phyloP scores from a whole-genome alignment of 2,329 filamentous ascomycete species.

The Hortaea werneckii region DNA sequence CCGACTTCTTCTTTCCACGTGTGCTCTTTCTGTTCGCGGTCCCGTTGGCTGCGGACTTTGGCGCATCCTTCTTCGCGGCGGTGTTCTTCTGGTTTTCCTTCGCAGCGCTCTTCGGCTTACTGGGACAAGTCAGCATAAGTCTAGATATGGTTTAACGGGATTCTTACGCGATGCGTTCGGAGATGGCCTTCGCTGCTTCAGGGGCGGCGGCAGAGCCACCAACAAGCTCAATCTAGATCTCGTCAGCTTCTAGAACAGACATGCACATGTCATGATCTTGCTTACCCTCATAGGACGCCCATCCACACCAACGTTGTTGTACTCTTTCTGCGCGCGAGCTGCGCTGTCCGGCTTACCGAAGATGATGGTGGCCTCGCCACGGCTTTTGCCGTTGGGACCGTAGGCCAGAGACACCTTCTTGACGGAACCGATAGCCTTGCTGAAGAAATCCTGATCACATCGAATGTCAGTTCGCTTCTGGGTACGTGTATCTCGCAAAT shows the following conservation, averaged over 20 bases:
- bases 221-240: slow-evolving; percentile 74
- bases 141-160: not conserved
- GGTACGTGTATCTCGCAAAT: slow-evolving; percentile 2
- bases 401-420: slow-evolving; percentile 89
- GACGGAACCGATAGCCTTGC: slow-evolving; percentile 75
- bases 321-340: slow-evolving; percentile 67
- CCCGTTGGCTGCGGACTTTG: slow-evolving; percentile 43
- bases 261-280: not conserved
- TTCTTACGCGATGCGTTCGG: slow-evolving; percentile 71
- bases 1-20: slow-evolving; percentile 44
- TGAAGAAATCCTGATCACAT: slow-evolving; percentile 84
- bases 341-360: slow-evolving; percentile 76
- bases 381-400: slow-evolving; percentile 82
- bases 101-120: slow-evolving; percentile 24
- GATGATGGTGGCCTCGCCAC: slow-evolving; percentile 81
- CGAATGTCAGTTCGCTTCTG: slow-evolving; percentile 50
- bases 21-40: slow-evolving; percentile 37
- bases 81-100: slow-evolving; percentile 18
- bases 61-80: slow-evolving; percentile 15
- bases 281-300: slow-evolving; percentile 78
- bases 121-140: slow-evolving; percentile 3
- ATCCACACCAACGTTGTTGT: slow-evolving; percentile 87
- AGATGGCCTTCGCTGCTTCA: slow-evolving; percentile 64
- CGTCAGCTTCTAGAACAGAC: slow-evolving; percentile 5
- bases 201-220: slow-evolving; percentile 57